A percentile compares a stretch with the other conserved stretches of the same genome.
phyloP scores from a whole-genome alignment of 2,329 filamentous ascomycete genomes.

The Thelonectria olida region DNA sequence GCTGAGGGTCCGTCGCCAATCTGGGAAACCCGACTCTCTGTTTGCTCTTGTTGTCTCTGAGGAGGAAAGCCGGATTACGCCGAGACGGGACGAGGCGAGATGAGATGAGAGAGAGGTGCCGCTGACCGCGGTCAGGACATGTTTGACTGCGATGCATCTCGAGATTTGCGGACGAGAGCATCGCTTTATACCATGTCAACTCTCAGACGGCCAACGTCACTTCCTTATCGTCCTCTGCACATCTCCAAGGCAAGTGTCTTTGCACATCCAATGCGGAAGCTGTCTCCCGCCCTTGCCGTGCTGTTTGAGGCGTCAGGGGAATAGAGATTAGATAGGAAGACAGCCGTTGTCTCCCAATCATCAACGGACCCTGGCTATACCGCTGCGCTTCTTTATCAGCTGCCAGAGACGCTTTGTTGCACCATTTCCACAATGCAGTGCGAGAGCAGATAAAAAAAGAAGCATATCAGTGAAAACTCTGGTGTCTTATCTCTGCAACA shows the following conservation, averaged over 20 bases:
- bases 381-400: conserved; percentile 30
- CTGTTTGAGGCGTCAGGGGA: conserved; percentile 20
- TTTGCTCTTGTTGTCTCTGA: neutral
- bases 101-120: neutral
- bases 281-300: conserved; percentile 25
- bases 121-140: no score
- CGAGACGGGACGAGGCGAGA: neutral
- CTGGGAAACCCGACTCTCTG: neutral
- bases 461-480: conserved; percentile 35
- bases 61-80: neutral
- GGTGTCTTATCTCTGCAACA: conserved; percentile 32
- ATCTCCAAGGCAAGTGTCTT: conserved; percentile 24
- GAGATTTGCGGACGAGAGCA: neutral
- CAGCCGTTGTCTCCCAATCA: conserved; percentile 35
- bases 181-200: conserved; percentile 7
- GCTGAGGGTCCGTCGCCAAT: neutral
- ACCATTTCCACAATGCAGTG: conserved; percentile 31
- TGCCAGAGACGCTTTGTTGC: conserved; percentile 33
- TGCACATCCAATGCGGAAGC: conserved; percentile 30
- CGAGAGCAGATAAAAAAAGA: conserved; percentile 23
- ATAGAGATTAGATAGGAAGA: conserved; percentile 38
- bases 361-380: conserved; percentile 25
- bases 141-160: neutral
- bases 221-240: conserved; percentile 14
- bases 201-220: neutral